Conservation (phyloP, 2,329 filamentous ascomycete genomes). For the Cladosporium velox region DNA sequence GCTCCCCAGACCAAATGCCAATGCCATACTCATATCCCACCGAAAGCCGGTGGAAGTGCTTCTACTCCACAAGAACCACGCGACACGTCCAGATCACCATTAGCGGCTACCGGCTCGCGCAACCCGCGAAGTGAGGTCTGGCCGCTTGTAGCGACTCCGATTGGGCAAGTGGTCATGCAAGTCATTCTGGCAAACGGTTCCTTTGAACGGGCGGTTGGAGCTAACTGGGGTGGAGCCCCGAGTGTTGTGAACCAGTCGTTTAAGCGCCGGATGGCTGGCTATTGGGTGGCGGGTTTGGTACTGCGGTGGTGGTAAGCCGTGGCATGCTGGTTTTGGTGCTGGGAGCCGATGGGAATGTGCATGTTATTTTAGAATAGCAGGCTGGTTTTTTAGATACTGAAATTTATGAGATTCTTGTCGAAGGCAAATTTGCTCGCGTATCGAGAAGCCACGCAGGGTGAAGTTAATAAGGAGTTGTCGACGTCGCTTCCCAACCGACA, state of each 20-base stretch:
- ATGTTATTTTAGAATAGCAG: background rate
- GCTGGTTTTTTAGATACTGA: background rate
- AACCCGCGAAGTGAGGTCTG: background rate
- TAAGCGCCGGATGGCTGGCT: constrained; percentile 9
- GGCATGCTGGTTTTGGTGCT: background rate
- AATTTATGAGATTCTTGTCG: background rate
- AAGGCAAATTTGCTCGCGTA: background rate
- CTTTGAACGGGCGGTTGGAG: constrained; percentile 14
- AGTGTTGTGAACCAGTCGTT: constrained; percentile 12
- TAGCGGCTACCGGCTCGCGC: constrained; percentile 10
- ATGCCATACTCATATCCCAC: background rate
- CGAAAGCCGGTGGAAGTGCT: background rate
- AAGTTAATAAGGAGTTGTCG: background rate
- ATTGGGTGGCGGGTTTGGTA: constrained; percentile 1
- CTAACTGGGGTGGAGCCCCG: constrained; percentile 6
- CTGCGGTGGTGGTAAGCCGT: background rate
- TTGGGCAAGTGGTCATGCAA: constrained; percentile 16
- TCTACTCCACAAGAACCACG: background rate
- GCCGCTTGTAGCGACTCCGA: background rate
- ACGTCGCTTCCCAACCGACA: background rate
- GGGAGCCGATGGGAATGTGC: background rate
- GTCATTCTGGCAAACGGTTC: constrained; percentile 14
- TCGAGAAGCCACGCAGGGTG: background rate
- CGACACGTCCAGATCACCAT: constrained; percentile 6
- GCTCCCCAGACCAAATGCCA: background rate